These are phyloP conservation scores for Rhynchosporium secalis DNA, from an alignment of 2,329 filamentous ascomycete species.

Conservation along the genomic window DNA sequence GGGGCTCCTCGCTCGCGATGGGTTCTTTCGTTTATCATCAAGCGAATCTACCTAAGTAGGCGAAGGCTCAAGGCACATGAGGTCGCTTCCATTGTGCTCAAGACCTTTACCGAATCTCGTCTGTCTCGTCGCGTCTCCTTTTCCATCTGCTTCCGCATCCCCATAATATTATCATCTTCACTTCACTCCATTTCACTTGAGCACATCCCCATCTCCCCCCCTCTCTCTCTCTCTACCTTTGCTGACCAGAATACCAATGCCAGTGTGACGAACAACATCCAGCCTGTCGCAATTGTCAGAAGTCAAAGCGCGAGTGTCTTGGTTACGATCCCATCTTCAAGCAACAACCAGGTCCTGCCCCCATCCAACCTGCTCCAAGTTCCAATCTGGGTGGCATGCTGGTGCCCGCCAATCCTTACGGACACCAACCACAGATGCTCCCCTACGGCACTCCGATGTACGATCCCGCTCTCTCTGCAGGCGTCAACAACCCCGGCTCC, in stretches of 20 bases:
- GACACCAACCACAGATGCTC: constrained; percentile 48
- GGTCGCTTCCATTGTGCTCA: constrained; percentile 14
- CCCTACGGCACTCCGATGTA: constrained; percentile 42
- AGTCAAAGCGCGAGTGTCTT: constrained; percentile 82
- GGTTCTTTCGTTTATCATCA: constrained; percentile 40
- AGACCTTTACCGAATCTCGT: constrained; percentile 4
- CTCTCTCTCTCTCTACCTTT: background rate
- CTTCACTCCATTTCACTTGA: constrained; percentile 11
- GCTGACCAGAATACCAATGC: constrained; percentile 31
- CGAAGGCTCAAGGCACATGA: constrained; percentile 41
- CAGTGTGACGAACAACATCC: constrained; percentile 97
- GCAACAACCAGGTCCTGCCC: constrained; percentile 63
- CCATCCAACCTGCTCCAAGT: constrained; percentile 70
- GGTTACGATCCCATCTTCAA: constrained; percentile 90
- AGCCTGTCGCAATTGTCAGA: constrained; percentile 85
- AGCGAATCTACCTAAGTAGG: constrained; percentile 43
- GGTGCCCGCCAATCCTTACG: constrained; percentile 46
- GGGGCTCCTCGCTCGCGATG: constrained; percentile 33
- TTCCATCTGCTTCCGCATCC: background rate
- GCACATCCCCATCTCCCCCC: background rate
- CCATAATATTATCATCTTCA: background rate
- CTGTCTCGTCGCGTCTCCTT: background rate
- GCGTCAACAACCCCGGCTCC: constrained; percentile 48
- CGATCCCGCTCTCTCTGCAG: constrained; percentile 40
- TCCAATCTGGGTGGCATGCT: constrained; percentile 33